Percentiles rank a stretch among this genome's conserved stretches.
Conservation (phyloP, 306 rosid genomes). For the Arachis stenosperma region DNA sequence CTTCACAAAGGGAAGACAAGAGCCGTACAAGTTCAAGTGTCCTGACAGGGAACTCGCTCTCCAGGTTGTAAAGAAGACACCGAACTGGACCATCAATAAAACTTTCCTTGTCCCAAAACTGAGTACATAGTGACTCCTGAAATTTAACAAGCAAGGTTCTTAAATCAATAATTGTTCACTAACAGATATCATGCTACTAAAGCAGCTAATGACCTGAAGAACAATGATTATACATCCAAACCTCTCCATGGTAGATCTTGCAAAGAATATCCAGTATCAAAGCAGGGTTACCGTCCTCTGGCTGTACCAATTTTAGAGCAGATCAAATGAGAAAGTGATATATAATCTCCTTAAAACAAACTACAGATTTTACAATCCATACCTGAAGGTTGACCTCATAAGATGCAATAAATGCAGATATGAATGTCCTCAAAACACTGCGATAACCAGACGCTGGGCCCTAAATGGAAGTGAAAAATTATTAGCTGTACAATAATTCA, state of each 20-base stretch:
- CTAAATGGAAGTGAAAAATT: constrained; percentile 43
- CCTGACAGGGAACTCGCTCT: constrained; percentile 85
- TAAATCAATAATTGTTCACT: constrained; percentile 37
- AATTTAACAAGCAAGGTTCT: constrained; percentile 40
- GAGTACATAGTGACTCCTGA: constrained; percentile 92
- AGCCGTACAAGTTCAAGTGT: constrained; percentile 66
- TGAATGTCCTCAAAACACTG: constrained; percentile 84
- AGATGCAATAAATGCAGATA: constrained; percentile 91
- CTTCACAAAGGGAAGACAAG: constrained; percentile 93
- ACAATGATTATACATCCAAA: constrained; percentile 59
- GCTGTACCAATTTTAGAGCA: constrained; percentile 57
- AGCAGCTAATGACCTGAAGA: constrained; percentile 41
- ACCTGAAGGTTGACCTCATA: constrained; percentile 92
- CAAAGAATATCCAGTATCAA: constrained; percentile 85
- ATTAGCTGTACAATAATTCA: constrained; percentile 20
- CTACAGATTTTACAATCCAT: constrained; percentile 36
- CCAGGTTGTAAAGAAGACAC: constrained; percentile 79
- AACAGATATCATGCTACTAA: constrained; percentile 31
- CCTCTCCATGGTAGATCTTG: constrained; percentile 95
- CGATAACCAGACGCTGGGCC: constrained; percentile 82
- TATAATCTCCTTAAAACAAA: constrained; percentile 29
- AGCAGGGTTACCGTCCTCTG: constrained; percentile 59
- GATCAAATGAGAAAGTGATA: constrained; percentile 45
- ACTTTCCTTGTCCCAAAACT: constrained; percentile 96
- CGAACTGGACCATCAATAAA: constrained; percentile 88